phyloP scores from a whole-genome alignment of 2,329 filamentous ascomycete genomes.

The Cladosporium sphaerospermum region DNA sequence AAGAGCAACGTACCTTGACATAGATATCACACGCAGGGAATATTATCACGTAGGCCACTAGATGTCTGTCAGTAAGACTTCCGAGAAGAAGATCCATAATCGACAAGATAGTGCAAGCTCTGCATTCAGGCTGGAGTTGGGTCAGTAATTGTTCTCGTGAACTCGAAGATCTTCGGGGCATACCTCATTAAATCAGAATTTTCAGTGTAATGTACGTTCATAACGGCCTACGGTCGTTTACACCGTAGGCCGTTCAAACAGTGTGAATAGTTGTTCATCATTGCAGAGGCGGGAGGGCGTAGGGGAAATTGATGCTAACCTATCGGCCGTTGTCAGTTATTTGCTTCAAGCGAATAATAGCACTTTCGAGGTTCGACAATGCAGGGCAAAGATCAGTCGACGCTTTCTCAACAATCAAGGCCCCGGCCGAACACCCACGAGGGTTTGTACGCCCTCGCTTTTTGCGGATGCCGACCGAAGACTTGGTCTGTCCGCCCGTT shows the following conservation, averaged over 20 bases:
- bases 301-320: slow-evolving; percentile 14
- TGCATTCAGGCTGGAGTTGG: slow-evolving; percentile 25
- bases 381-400: slow-evolving; percentile 48
- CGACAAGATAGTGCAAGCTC: slow-evolving; percentile 12
- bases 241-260: slow-evolving; percentile 54
- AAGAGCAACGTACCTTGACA: slow-evolving; percentile 4
- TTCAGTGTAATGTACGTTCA: slow-evolving; percentile 55
- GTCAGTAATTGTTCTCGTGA: slow-evolving; percentile 23
- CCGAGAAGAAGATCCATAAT: background rate
- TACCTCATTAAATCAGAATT: slow-evolving; percentile 69
- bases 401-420: slow-evolving; percentile 64
- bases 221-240: slow-evolving; percentile 43
- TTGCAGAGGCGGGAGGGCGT: slow-evolving; percentile 32
- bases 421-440: slow-evolving; percentile 49
- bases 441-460: slow-evolving; percentile 58
- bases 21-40: background rate
- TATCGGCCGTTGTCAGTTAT: slow-evolving; percentile 17
- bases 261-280: slow-evolving; percentile 67
- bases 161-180: slow-evolving; percentile 29
- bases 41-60: background rate
- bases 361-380: slow-evolving; percentile 6
- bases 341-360: slow-evolving; percentile 5
- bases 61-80: background rate
- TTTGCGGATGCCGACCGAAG: slow-evolving; percentile 46
- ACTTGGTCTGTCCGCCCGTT: slow-evolving; percentile 62